Percentiles rank a stretch among this genome's conserved stretches.
Conservation (phyloP, 2,329 filamentous ascomycete species). For the Talaromyces sp. region DNA sequence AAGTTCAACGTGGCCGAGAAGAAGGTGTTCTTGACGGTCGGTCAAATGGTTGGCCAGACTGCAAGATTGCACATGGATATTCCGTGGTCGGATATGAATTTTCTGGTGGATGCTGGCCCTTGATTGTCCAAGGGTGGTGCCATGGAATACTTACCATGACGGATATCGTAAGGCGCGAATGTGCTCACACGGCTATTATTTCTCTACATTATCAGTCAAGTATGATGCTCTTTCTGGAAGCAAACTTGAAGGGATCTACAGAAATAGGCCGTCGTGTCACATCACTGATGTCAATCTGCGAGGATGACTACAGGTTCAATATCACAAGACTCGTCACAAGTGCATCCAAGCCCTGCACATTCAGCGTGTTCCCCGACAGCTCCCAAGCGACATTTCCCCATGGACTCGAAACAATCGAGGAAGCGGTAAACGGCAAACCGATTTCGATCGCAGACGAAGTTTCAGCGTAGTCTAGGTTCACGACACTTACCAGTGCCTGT, state of each 20-base stretch:
- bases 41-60: constrained; percentile 8
- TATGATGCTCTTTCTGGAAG: neutral
- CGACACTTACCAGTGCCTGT: constrained; percentile 15
- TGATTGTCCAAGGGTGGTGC: neutral
- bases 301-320: neutral
- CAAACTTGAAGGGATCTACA: neutral
- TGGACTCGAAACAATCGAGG: constrained; percentile 5
- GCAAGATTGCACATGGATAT: constrained; percentile 13
- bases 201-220: neutral
- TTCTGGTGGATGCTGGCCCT: constrained; percentile 1
- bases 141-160: no score
- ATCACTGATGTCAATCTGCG: neutral
- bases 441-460: constrained; percentile 2
- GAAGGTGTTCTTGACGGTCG: constrained; percentile 11
- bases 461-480: constrained; percentile 13
- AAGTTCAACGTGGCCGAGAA: constrained; percentile 9
- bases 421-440: constrained; percentile 7
- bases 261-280: neutral
- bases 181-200: neutral
- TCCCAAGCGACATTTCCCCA: constrained; percentile 15
- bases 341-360: constrained; percentile 5
- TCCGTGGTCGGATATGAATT: constrained; percentile 4
- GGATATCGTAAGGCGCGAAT: no score
- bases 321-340: constrained; percentile 16
- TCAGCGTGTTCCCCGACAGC: constrained; percentile 6